phyloP scores from a whole-genome alignment of 148 eudicot genomes.

The Cornus controversa region DNA sequence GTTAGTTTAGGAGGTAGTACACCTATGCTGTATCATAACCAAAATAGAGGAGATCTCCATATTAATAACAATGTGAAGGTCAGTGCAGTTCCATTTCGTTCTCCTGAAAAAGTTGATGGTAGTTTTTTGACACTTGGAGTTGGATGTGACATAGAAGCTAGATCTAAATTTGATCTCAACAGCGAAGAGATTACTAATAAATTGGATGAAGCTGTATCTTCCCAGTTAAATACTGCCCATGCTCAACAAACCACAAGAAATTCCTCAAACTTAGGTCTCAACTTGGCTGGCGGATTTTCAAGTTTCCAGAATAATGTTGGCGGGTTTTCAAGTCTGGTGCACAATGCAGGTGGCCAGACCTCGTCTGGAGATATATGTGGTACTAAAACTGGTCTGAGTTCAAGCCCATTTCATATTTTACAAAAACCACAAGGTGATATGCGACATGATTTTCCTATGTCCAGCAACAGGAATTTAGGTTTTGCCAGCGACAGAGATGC shows the following conservation, averaged over 20 bases:
- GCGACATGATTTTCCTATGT: not conserved
- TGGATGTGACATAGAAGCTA: constrained; percentile 20
- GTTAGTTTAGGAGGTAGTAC: constrained; percentile 16
- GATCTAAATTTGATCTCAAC: constrained; percentile 12
- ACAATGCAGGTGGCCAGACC: constrained; percentile 9
- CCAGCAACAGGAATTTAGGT: constrained; percentile 7
- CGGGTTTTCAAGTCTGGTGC: constrained; percentile 11
- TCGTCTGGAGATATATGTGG: constrained; percentile 1
- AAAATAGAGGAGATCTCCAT: constrained; percentile 1
- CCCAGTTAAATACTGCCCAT: constrained; percentile 18
- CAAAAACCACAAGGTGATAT: constrained; percentile 19
- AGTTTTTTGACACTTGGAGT: constrained; percentile 39
- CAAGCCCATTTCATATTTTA: constrained; percentile 17
- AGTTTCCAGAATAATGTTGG: constrained; percentile 15
- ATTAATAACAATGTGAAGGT: constrained; percentile 1
- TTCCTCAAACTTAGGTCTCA: constrained; percentile 5
- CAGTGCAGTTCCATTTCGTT: constrained; percentile 10
- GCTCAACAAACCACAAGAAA: constrained; percentile 14
- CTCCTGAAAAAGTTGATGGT: constrained; percentile 25
- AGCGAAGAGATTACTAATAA: constrained; percentile 13
- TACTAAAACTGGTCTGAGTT: not conserved
- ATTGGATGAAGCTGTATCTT: constrained; percentile 13
- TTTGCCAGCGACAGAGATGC: not conserved
- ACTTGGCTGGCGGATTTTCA: constrained; percentile 11
- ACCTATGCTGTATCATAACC: constrained; percentile 9